These are phyloP conservation scores for Silybum marianum DNA, from an alignment of 129 eudicot species.

Conservation along the genomic window DNA sequence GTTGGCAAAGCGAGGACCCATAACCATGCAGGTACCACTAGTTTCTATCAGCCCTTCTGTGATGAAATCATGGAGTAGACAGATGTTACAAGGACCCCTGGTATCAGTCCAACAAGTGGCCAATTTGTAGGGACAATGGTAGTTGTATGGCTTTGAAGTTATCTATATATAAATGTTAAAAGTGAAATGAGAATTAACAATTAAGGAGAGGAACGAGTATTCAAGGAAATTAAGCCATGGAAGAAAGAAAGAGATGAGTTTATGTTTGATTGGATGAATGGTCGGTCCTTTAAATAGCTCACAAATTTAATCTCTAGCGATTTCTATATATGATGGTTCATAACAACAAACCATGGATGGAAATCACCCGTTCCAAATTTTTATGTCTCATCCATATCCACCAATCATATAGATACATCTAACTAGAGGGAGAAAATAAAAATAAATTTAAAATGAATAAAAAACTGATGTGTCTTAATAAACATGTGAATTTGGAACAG, in stretches of 20 bases:
- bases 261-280: background rate
- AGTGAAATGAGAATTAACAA: background rate
- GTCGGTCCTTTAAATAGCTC: background rate
- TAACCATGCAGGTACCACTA: constrained; percentile 17
- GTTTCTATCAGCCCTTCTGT: background rate
- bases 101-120: constrained; percentile 28
- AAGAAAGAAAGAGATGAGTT: background rate
- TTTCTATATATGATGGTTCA: too few relatives aligned
- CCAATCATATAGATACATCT: too few relatives aligned
- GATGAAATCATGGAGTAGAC: constrained; percentile 17
- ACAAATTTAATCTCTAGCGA: background rate
- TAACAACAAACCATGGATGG: too few relatives aligned
- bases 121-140: background rate
- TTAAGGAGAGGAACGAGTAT: background rate
- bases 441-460: too few relatives aligned
- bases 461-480: too few relatives aligned
- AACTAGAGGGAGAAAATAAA: too few relatives aligned
- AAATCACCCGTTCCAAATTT: too few relatives aligned
- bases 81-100: background rate
- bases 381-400: too few relatives aligned
- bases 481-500: too few relatives aligned
- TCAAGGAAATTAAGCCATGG: background rate
- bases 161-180: background rate
- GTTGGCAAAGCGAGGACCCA: constrained; percentile 28
- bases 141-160: background rate